Base-by-base conservation (phyloP, 2,329 filamentous ascomycete species). In the Exophiala sp. region DNA sequence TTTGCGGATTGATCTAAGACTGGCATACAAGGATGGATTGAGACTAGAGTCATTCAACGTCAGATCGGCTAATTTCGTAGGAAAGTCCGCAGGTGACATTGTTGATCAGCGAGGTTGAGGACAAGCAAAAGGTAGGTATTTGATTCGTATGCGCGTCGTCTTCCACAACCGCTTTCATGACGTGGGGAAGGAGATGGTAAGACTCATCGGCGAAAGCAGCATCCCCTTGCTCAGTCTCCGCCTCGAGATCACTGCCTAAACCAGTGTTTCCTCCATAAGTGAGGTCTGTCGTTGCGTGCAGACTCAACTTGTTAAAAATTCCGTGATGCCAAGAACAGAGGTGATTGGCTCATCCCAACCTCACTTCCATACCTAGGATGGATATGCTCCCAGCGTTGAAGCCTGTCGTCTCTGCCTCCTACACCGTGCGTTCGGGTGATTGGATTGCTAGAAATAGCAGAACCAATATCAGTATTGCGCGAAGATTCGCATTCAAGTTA, bases 1-100 rank as follows among this genome's bases (percentile, higher is more conserved):
- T 59, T 85, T 81, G 65, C 85, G 88, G 53, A 95, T 79, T 24
- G 84, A 77, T 82, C 56, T 78, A 77, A 27, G 82, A 86, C 22
- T 49, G 32, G 51, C 48, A 49, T 57, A 57, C 21, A 57, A 29
- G 19, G 46, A 54, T 5, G 46, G 47, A 34, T 58, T 47, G 44
- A 37, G 39, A 21, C 27, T 44, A 10, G 52, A 37, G 39, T 52
- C 47, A 46, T 54, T 48, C n/a, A 56, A 32, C 2, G 35, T 47
- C 21, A 60, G 42, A 10, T 58, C 53, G 22, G 44, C 46, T 23
- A 60, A 32, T 24, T 35, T 52, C 18, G 57, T 56, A 23, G 58
- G 58, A 38, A 59, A 60, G 6, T 35, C 21, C 14, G 44, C 18
- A 23, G 46, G 23, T 22, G 30, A 24, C 54, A 57, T 57, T 19